Evolutionary conservation across 441 rosid genomes (phyloP).

Genomic region (Melastoma candidum): DNA sequence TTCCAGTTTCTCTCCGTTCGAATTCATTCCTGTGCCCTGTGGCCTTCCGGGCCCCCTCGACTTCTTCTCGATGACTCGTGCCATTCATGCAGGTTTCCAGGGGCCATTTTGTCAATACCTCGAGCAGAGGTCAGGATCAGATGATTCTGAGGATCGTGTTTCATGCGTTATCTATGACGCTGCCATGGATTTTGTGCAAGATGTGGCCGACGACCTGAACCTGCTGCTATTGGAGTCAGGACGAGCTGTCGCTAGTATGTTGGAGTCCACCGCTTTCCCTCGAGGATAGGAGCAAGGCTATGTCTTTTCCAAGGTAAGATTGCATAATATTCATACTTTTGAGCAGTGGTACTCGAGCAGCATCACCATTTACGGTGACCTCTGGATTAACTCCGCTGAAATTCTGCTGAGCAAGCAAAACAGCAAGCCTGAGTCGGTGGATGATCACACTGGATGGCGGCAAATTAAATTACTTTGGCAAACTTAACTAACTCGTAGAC

Average conservation of each 20-base stretch:
- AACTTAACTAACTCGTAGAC: too few species aligned
- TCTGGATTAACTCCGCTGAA: neutral
- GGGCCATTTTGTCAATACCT: conserved; percentile 21
- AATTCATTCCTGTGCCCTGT: conserved; percentile 9
- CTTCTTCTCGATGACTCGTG: neutral
- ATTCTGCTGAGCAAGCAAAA: too few species aligned
- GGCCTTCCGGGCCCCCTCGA: conserved; percentile 1
- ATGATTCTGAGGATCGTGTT: conserved; percentile 5
- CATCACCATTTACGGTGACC: neutral
- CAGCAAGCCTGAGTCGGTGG: too few species aligned
- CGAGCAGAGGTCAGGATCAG: conserved; percentile 11
- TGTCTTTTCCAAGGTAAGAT: conserved; percentile 16
- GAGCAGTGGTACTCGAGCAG: neutral
- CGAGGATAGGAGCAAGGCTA: conserved; percentile 14
- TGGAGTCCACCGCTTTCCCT: conserved; percentile 11
- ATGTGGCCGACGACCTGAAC: conserved; percentile 24
- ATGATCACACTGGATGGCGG: conserved; percentile 19
- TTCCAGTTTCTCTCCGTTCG: conserved; percentile 14
- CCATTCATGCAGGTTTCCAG: conserved; percentile 8
- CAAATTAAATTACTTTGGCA: too few species aligned
- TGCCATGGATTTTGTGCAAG: conserved; percentile 31
- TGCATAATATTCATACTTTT: neutral
- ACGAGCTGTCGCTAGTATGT: conserved; percentile 23
- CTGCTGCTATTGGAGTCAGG: conserved; percentile 32
- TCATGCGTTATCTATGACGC: conserved; percentile 40